Evolutionary conservation across 495 filamentous ascomycete genomes (phyloP).

Genomic region (Massariosphaeria phaeospora): DNA sequence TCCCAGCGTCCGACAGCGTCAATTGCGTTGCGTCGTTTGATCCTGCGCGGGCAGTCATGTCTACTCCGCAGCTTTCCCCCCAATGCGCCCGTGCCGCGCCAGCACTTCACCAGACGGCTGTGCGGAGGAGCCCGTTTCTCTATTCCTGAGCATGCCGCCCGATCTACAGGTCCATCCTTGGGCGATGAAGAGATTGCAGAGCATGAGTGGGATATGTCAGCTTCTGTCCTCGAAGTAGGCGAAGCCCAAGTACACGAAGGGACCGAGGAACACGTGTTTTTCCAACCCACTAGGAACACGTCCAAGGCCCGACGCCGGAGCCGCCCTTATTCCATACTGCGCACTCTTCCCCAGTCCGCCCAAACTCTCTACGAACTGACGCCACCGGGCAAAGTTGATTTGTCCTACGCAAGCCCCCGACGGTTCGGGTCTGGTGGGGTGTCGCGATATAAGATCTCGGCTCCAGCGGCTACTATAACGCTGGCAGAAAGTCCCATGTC

Average conservation of each 20-base stretch:
- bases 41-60: not conserved
- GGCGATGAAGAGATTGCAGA: not conserved
- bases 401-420: not conserved
- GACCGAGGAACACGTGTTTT: no score
- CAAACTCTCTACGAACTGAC: not conserved
- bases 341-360: not conserved
- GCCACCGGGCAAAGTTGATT: not conserved
- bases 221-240: not conserved
- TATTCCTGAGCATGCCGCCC: no score
- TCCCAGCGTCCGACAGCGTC: not conserved
- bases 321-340: conserved; percentile 3
- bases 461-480: not conserved
- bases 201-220: not conserved
- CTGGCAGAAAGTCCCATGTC: not conserved
- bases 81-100: no score
- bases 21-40: not conserved
- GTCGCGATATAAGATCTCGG: not conserved
- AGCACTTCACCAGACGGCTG: no score
- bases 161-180: no score
- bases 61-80: not conserved
- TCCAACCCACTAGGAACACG: not conserved
- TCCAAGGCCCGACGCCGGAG: conserved; percentile 5
- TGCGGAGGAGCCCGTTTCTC: no score
- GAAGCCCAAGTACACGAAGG: no score
- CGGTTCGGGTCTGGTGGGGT: not conserved